Conservation (phyloP, 495 filamentous ascomycete genomes). For the Cercophora newfieldiana region DNA sequence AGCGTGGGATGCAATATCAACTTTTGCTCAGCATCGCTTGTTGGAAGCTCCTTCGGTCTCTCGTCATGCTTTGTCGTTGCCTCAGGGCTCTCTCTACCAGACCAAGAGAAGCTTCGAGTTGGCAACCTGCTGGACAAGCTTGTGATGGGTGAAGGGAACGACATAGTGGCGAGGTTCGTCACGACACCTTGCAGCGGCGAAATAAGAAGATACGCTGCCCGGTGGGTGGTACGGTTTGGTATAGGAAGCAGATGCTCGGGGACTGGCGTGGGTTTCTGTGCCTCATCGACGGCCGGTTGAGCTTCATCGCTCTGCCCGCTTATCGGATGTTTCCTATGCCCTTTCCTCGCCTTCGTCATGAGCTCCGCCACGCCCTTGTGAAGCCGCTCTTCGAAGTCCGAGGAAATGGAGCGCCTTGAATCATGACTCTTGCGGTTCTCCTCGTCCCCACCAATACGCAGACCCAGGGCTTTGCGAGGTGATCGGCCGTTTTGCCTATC, state of each 20-base stretch:
- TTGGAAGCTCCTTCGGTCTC: background rate
- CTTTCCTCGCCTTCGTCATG: slow-evolving; percentile 36
- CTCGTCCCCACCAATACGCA: slow-evolving; percentile 44
- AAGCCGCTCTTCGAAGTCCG: slow-evolving; percentile 40
- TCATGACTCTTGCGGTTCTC: slow-evolving; percentile 36
- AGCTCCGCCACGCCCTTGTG: slow-evolving; percentile 43
- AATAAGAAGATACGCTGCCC: slow-evolving; percentile 71
- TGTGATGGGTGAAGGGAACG: slow-evolving; percentile 35
- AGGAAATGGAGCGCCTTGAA: slow-evolving; percentile 25
- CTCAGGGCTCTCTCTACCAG: background rate
- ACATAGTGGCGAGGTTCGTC: slow-evolving; percentile 58
- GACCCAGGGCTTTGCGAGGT: slow-evolving; percentile 32
- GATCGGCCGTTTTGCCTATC: slow-evolving; percentile 27
- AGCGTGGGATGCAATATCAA: slow-evolving; percentile 61
- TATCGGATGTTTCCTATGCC: slow-evolving; percentile 22
- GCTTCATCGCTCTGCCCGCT: slow-evolving; percentile 1
- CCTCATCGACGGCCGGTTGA: slow-evolving; percentile 7
- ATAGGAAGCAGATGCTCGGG: slow-evolving; percentile 29
- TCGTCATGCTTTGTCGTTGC: background rate
- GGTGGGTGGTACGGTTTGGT: slow-evolving; percentile 25
- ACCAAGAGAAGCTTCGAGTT: slow-evolving; percentile 16
- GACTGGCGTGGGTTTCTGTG: slow-evolving; percentile 17
- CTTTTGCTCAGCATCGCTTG: slow-evolving; percentile 48
- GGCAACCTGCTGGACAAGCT: slow-evolving; percentile 19
- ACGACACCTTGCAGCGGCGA: slow-evolving; percentile 73